A percentile compares a stretch with the other conserved stretches of the same genome.
phyloP scores from a whole-genome alignment of 768 basidiomycete species.

The Mycena polygramma region DNA sequence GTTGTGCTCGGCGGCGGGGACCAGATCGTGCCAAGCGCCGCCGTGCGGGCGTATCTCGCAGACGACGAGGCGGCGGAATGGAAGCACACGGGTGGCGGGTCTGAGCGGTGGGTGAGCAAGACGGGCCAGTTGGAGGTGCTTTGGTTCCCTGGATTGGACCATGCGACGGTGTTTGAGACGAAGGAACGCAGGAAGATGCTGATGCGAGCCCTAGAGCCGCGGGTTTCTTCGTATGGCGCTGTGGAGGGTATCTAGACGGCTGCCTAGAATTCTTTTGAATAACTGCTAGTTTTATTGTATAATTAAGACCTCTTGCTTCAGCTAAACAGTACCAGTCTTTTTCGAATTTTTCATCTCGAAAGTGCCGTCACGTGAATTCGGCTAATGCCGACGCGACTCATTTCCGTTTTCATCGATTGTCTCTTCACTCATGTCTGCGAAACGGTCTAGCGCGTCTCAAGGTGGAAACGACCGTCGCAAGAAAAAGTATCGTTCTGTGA shows the following conservation, averaged over 20 bases:
- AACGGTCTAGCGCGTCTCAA: constrained; percentile 34
- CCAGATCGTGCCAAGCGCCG: constrained; percentile 55
- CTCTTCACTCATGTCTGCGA: constrained; percentile 22
- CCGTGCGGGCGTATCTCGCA: constrained; percentile 53
- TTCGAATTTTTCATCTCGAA: too few species aligned
- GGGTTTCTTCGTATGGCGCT: constrained; percentile 23
- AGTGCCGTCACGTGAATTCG: too few species aligned
- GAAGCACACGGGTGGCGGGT: constrained; percentile 33
- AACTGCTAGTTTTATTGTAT: neutral
- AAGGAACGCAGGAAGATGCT: constrained; percentile 44
- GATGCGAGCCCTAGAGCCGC: constrained; percentile 45
- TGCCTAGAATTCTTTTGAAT: neutral
- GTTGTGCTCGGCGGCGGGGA: constrained; percentile 55
- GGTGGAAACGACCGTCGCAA: constrained; percentile 34
- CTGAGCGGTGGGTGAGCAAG: constrained; percentile 41
- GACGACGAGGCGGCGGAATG: constrained; percentile 40
- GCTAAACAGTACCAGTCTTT: too few species aligned
- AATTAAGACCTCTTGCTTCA: neutral
- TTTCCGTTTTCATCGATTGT: constrained; percentile 14
- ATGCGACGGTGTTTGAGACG: constrained; percentile 57
- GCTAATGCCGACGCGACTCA: neutral
- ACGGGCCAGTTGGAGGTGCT: constrained; percentile 49
- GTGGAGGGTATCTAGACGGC: constrained; percentile 9
- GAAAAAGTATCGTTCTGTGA: constrained; percentile 38
- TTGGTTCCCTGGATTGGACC: constrained; percentile 54